Evolutionary conservation across 75 land plant genomes (phyloP), one percentile per base, ranked within the genome.

Genomic region (Ceratopteris richardii): DNA sequence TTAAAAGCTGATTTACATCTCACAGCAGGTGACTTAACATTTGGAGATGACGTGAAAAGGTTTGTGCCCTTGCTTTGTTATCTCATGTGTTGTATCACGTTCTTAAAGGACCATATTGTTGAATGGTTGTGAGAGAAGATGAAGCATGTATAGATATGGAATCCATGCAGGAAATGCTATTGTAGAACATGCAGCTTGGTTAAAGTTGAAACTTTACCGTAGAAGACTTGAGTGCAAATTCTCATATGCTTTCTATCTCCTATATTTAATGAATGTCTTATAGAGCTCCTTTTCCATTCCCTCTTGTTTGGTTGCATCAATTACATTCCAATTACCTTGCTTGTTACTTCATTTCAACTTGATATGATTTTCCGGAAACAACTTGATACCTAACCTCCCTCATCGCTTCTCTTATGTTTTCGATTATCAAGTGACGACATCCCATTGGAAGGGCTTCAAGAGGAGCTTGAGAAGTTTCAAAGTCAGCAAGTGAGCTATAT

Each of bases 371-470:
- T n/a, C n/a, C n/a, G n/a, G n/a, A n/a, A n/a, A n/a, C n/a, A n/a
- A n/a, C n/a, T n/a, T n/a, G n/a, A n/a, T n/a, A n/a, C n/a, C n/a
- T n/a, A n/a, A n/a, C n/a, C n/a, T n/a, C n/a, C n/a, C n/a, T n/a
- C n/a, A n/a, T n/a, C n/a, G n/a, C n/a, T n/a, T n/a, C n/a, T n/a
- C n/a, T n/a, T n/a, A n/a, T n/a, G n/a, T n/a, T n/a, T n/a, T n/a
- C n/a, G n/a, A 47, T 42, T 40, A 20, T 65, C 37, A 62, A 94
- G 96, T 72, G 96, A 90, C 59, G 96, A 90, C 28, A 47, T 86
- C 11, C 82, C 87, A 37, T 54, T 94, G 62, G 99, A 94, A 26
- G 99, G 99, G 41, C 64, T 94, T 47, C 77, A 94, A 63, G 81
- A 86, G 46, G 98, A 89, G 65, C 67, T 94, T 1, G 91, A 94